Evolutionary conservation across 208 protist genomes (phyloP), one percentile per base, ranked within the genome.

Genomic region (Entamoeba histolytica): DNA sequence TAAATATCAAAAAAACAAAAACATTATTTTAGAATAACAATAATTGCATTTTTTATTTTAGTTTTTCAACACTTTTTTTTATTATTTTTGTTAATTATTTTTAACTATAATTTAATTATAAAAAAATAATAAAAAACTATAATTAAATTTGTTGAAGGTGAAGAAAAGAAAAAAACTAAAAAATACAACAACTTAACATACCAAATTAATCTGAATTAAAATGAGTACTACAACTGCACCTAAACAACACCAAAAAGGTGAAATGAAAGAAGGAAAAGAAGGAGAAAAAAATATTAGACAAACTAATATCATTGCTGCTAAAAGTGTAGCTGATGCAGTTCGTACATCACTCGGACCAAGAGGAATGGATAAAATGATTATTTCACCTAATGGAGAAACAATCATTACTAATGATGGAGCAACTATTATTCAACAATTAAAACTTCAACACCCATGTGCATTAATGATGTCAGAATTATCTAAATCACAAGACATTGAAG

Each of bases 381-480:
- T 92, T 51, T 49, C 55, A 1, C 8, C 95, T 39, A 96, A 96
- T 91, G 97, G 97, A 91, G 98, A 99, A 94, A 98, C 99, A 47
- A 96, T 98, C 73, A 99, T 99, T 96, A 99, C 98, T 47, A 99
- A 99, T 96, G 99, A 99, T 96, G 99, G 99, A 47, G 99, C 99
- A 23, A 99, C 99, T 23, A 99, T 99, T 94, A 95, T 99, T 35
- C 96, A 98, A 73, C 96, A 98, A 78, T 96, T 99, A 91, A 95
- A 98, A 93, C 97, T 99, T 49, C 95, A 95, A 39, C 98, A 99
- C 96, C 98, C 98, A 92, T 97, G 97, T 92, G 98, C 98, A 31
- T 98, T 98, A 95, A 99, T 99, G 96, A 95, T 99, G 35, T 98
- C 99, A 44, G 98, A 99, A 92, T 95, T 99, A 39, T 98, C 97